A percentile compares a stretch with the other conserved stretches of the same genome.
Evolutionary conservation across 2,329 filamentous ascomycete species (phyloP).

Genomic region (Colletotrichum gigasporum): DNA sequence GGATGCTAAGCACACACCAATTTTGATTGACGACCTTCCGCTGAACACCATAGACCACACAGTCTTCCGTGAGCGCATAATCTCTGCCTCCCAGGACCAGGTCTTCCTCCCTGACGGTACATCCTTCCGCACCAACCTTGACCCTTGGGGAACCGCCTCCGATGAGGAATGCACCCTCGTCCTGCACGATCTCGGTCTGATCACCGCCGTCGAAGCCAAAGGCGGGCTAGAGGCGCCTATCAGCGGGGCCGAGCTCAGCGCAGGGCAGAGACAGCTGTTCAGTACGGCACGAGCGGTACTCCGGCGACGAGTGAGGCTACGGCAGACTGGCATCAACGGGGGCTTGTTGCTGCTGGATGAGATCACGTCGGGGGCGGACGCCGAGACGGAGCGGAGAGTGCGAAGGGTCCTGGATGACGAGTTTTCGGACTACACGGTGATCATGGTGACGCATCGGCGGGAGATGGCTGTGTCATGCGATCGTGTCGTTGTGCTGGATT

Average conservation of each 20-base stretch:
- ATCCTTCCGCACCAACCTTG: constrained; percentile 52
- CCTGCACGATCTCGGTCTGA: constrained; percentile 44
- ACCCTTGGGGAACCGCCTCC: constrained; percentile 45
- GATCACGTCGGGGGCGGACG: constrained; percentile 43
- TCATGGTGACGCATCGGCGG: neutral
- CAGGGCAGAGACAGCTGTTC: constrained; percentile 72
- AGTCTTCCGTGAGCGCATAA: constrained; percentile 55
- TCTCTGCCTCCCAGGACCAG: constrained; percentile 62
- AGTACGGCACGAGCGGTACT: constrained; percentile 70
- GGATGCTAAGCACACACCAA: constrained; percentile 18
- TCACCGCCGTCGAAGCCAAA: neutral
- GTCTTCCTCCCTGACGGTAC: constrained; percentile 55
- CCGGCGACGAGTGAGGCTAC: constrained; percentile 42
- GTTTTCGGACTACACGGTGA: neutral
- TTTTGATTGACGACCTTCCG: constrained; percentile 53
- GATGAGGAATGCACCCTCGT: constrained; percentile 41
- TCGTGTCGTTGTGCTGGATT: too few relatives aligned
- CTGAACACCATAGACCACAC: constrained; percentile 49
- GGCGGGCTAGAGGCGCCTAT: constrained; percentile 33
- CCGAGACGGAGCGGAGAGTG: constrained; percentile 35
- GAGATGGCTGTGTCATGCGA: too few relatives aligned
- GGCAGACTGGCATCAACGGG: neutral
- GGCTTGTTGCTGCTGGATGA: constrained; percentile 44
- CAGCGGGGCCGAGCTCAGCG: constrained; percentile 57
- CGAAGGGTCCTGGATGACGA: neutral